Evolutionary conservation across 371 early-diverging fungal genomes (phyloP), one percentile per base, ranked within the genome.

Genomic region (Chytridiales sp.): DNA sequence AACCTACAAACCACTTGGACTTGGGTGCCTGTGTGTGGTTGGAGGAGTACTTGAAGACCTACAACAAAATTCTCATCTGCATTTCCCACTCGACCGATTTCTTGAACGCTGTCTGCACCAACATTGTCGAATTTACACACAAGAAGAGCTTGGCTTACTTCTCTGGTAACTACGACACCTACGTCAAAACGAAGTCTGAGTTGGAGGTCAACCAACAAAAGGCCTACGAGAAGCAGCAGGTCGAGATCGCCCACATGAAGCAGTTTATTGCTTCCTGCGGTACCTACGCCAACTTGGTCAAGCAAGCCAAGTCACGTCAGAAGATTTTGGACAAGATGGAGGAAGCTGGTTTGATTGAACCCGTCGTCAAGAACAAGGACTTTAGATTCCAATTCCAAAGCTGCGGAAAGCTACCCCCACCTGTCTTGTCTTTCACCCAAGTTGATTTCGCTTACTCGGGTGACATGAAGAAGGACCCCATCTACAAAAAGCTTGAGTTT

Each of bases 321-420:
- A 99, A 99, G 92, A 95, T 97, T 67, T 86, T 99, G 44, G 98
- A 98, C 81, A 98, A 98, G 84, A 97, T 99, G 98, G 94, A 93
- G 79, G 97, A 96, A 59, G 97, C 87, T 59, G 98, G 98, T 63
- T 75, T 98, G 50, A 83, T 98, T 46, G 94, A 98, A 70, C 92
- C 94, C 79, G 94, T 95, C 36, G 78, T 78, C 40, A 75, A 73
- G 48, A 66, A 76, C 50, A 38, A 51, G 29, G 42, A 60, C 31
- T 92, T 92, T 86, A 87, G 85, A 70, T 95, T 98, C 82, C 75
- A 78, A 64, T 95, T 98, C 82, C 86, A 87, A 47, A 83, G 90
- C 62, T 82, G 87, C 48, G 86, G 84, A 48, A 91, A 90, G 72
- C 83, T 98, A 47, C 98, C 98, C 19, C 97, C 98, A n/a, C 98